Percentiles rank a stretch among this genome's conserved stretches.
Conservation (phyloP, 495 filamentous ascomycete species). For the Penicillium ucsense region DNA sequence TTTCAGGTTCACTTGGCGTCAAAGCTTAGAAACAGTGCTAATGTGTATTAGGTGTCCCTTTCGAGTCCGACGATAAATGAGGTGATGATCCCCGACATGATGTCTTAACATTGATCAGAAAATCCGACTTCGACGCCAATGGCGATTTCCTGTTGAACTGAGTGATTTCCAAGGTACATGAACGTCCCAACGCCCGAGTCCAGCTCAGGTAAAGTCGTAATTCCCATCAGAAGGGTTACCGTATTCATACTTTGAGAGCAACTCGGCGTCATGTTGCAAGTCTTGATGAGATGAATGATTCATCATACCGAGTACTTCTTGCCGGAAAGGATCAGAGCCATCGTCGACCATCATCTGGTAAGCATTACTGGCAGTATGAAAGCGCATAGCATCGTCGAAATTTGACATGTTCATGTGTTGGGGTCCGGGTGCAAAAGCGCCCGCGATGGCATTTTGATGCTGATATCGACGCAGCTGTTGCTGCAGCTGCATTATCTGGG, state of each 20-base stretch:
- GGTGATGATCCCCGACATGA: no score
- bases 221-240: slow-evolving; percentile 31
- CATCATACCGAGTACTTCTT: slow-evolving; percentile 32
- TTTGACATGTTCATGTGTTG: slow-evolving; percentile 21
- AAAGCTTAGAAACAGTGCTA: slow-evolving; percentile 2
- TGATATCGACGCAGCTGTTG: slow-evolving; percentile 25
- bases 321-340: slow-evolving; percentile 29
- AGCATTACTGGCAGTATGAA: slow-evolving; percentile 27
- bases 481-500: slow-evolving; percentile 36
- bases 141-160: no score
- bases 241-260: slow-evolving; percentile 35
- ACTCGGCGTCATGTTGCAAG: slow-evolving; percentile 34
- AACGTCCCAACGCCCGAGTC: not conserved
- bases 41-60: no score
- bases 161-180: no score
- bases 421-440: slow-evolving; percentile 22
- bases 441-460: slow-evolving; percentile 28
- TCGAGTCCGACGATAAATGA: no score
- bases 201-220: slow-evolving; percentile 29
- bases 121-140: no score
- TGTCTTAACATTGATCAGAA: no score
- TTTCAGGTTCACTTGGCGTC: not conserved
- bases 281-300: slow-evolving; percentile 30
- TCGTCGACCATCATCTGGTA: slow-evolving; percentile 41
- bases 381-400: slow-evolving; percentile 35